Conservation (phyloP, 225 moss, liverwort and hornwort genomes). For the Marchantia paleacea region DNA sequence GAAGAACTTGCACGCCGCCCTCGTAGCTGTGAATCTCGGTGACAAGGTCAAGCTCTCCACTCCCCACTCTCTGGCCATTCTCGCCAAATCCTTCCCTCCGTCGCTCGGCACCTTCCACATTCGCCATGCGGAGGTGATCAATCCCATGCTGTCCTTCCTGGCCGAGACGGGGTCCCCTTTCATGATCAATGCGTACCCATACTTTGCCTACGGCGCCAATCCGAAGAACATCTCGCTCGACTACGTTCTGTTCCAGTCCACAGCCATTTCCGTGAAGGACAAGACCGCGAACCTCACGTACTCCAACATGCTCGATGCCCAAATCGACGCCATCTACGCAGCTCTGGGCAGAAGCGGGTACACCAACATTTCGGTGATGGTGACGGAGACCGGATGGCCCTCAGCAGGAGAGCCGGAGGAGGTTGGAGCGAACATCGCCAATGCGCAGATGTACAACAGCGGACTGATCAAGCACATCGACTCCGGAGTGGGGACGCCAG, state of each 20-base stretch:
- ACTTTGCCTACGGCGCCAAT: conserved; percentile 37
- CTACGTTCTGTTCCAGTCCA: conserved; percentile 45
- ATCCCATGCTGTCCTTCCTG: conserved; percentile 37
- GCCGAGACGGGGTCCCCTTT: conserved; percentile 32
- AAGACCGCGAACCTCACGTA: conserved; percentile 33
- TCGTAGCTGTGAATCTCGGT: conserved; percentile 30
- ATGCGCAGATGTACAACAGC: conserved; percentile 49
- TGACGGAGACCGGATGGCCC: conserved; percentile 62
- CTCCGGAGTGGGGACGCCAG: conserved; percentile 45
- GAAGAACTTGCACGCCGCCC: conserved; percentile 48
- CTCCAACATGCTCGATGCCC: conserved; percentile 54
- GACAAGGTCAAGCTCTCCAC: conserved; percentile 50
- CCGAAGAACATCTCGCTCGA: conserved; percentile 28
- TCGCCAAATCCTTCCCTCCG: conserved; percentile 46
- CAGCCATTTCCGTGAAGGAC: conserved; percentile 24
- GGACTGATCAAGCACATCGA: conserved; percentile 53
- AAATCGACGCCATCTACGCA: conserved; percentile 49
- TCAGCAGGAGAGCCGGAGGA: conserved; percentile 42
- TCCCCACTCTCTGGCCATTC: conserved; percentile 42
- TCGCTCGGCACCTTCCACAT: conserved; percentile 36
- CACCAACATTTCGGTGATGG: conserved; percentile 23
- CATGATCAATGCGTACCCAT: conserved; percentile 60
- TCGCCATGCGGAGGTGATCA: conserved; percentile 4
- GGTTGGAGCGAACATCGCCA: conserved; percentile 25
- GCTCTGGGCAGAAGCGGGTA: conserved; percentile 43